Base-by-base conservation (phyloP, 495 filamentous ascomycete species). In the Penicillium bovifimosum region DNA sequence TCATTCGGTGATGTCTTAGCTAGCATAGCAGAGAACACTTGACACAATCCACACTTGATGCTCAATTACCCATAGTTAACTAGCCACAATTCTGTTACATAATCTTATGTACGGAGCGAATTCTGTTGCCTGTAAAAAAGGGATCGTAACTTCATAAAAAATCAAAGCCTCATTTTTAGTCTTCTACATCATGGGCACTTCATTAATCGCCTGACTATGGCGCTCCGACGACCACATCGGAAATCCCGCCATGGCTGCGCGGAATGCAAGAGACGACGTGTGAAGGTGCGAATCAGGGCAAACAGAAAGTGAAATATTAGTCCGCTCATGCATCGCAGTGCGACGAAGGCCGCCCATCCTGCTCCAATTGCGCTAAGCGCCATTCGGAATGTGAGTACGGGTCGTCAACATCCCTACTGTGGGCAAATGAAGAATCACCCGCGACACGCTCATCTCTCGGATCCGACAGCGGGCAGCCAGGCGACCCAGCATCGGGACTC, bases 301-400 rank as follows among this genome's bases (percentile, higher is more conserved):
- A 10, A 16, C 5, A n/a, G 26, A 34, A 26, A 35, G 9, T 27
- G 35, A 20, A 17, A 29, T 2, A 24, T 24, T 4, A 43, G 27
- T 11, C 27, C 16, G 35, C 50, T 58, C 24, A 58, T 39, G 26
- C 6, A 42, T 16, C 17, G 9, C 42, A 73, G 69, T 74, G 71
- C 47, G 69, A 74, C 36, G 71, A 74, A 50, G 42, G 56, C 20
- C 64, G 68, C 10, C 71, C 71, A 13, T 54, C 55, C 5, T 75
- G 71, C 47, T 58, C 63, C 42, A 75, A 75, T 52, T 75, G 71
- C 26, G 60, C 64, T 18, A 70, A 71, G 41, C 68, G 71, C 14
- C 64, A 66, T 56, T 44, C 67, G 1, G 64, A 67, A 29, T 75
- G 70, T 52, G 68, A 72, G 49, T 75, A 73, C 54, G 68, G 68